Base-by-base conservation (phyloP, 2,329 filamentous ascomycete genomes). In the Fusarium sp. region DNA sequence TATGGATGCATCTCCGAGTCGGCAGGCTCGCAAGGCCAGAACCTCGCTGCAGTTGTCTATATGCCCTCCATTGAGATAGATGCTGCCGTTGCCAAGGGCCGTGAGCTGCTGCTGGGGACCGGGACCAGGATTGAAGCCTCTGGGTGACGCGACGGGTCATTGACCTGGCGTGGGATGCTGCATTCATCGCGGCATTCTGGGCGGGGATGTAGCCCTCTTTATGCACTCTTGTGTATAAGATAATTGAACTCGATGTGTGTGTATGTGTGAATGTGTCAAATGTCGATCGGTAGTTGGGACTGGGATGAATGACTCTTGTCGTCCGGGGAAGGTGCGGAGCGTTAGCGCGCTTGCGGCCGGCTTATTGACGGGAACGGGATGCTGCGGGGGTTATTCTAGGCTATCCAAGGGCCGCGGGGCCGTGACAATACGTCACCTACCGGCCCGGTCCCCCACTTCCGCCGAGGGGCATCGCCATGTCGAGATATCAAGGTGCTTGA, bases 121-220 rank as follows among this genome's bases (percentile, higher is more conserved):
- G 61, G 33, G 45, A 56, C 58, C 36, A 64, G 33, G 67, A 63
- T 40, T 52, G 66, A 45, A 57, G 54, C 27, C 69, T 68, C 62
- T 38, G 66, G 63, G 71, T 70, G 68, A 71, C 70, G 61, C 67
- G 71, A 59, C 47, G 72, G 76, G 74, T 69, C 66, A 77, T 71
- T 71, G 65, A 74, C 73, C 74, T 70, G 52, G 77, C 47, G 38
- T 61, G 69, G 35, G 65, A 63, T 59, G 66, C 40, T 59, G 68
- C 40, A 71, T 71, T 79, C 78, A 79, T 79, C 59, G 66, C 68
- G 36, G 74, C 74, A 78, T 78, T 59, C 38, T 71, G 63, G 61
- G 38, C 29, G 58, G 36, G 36, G 35, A 13, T 9, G 35, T 14
- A 36, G 33, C 38, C 45, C 6, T 14, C 6, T 58, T 13, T 52